phyloP scores from a whole-genome alignment of 2,329 filamentous ascomycete species.

The Diaporthe vaccinii region DNA sequence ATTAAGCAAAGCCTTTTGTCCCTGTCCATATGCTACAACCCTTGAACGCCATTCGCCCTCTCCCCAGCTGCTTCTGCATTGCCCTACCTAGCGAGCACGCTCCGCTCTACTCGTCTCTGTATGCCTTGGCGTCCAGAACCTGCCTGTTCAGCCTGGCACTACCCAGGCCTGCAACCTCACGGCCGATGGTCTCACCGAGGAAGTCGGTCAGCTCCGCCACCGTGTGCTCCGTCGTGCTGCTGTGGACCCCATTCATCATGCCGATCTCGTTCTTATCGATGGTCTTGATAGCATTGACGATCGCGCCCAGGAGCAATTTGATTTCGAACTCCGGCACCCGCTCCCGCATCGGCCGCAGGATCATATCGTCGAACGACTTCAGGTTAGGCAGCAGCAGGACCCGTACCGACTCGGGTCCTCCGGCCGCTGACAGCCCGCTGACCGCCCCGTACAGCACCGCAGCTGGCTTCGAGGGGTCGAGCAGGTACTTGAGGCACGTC shows the following conservation, averaged over 20 bases:
- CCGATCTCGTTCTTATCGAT: slow-evolving; percentile 53
- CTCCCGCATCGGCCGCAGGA: slow-evolving; percentile 67
- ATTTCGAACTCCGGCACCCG: slow-evolving; percentile 61
- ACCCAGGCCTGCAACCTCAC: slow-evolving; percentile 59
- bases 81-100: slow-evolving; percentile 23
- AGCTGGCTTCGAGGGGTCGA: slow-evolving; percentile 86
- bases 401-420: slow-evolving; percentile 73
- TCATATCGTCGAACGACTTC: slow-evolving; percentile 65
- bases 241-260: slow-evolving; percentile 57
- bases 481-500: slow-evolving; percentile 92
- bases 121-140: slow-evolving; percentile 66
- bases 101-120: slow-evolving; percentile 58
- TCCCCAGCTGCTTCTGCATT: slow-evolving; percentile 47
- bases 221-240: slow-evolving; percentile 54
- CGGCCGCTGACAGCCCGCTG: slow-evolving; percentile 82
- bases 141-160: slow-evolving; percentile 63
- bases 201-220: slow-evolving; percentile 65
- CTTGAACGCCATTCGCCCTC: slow-evolving; percentile 32
- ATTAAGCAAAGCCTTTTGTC: slow-evolving; percentile 23
- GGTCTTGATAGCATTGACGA: slow-evolving; percentile 66
- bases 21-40: slow-evolving; percentile 39
- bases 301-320: slow-evolving; percentile 68
- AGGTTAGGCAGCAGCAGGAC: slow-evolving; percentile 70
- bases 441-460: slow-evolving; percentile 92
- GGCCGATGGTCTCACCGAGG: slow-evolving; percentile 67